phyloP scores from a whole-genome alignment of 2,329 filamentous ascomycete genomes.

The Pestalotiopsis sp. region DNA sequence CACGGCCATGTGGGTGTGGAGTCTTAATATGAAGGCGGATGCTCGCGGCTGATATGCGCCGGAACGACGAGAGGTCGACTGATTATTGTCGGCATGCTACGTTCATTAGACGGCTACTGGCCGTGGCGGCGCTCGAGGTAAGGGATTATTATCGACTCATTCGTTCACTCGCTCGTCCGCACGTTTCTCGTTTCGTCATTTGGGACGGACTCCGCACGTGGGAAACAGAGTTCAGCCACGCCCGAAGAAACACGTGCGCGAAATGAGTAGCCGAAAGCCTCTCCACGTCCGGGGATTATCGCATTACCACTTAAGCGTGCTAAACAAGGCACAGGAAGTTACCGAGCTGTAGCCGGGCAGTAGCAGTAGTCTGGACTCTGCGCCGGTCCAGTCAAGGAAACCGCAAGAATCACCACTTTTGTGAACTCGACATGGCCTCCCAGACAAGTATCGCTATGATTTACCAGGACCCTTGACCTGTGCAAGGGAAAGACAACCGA shows the following conservation, averaged over 20 bases:
- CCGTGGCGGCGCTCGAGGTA: neutral
- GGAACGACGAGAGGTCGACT: neutral
- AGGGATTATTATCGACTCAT: neutral
- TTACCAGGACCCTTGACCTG: neutral
- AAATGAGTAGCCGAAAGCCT: neutral
- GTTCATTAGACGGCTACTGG: neutral
- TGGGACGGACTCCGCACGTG: neutral
- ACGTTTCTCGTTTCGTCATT: neutral
- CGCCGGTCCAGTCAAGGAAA: neutral
- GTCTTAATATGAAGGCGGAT: constrained; percentile 4
- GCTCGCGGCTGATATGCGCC: constrained; percentile 1
- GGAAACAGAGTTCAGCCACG: constrained; percentile 3
- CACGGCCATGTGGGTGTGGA: constrained; percentile 8
- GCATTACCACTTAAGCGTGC: neutral
- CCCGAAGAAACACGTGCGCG: constrained; percentile 2
- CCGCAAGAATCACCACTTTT: neutral
- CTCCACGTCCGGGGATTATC: neutral
- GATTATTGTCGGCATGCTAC: neutral
- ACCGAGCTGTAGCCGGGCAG: neutral
- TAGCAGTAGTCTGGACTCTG: neutral
- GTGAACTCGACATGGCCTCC: neutral
- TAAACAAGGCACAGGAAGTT: neutral
- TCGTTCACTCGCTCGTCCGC: neutral
- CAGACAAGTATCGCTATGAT: neutral
- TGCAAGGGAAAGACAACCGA: neutral